Evolutionary conservation across 2,329 filamentous ascomycete species (phyloP).

Genomic region (Blastomyces percursus): DNA sequence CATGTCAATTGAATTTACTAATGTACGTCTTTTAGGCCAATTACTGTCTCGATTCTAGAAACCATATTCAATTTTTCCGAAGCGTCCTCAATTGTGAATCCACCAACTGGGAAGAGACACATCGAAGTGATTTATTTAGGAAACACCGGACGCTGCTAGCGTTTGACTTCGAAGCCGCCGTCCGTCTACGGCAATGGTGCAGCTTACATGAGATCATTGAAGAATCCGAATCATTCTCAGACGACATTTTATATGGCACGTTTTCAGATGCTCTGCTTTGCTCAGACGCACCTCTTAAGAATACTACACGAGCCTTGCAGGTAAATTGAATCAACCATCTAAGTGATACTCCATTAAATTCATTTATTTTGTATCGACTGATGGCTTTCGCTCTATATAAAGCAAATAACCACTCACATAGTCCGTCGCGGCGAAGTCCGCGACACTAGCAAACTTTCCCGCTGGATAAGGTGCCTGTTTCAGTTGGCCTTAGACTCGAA

Average conservation of each 20-base stretch:
- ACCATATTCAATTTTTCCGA: constrained; percentile 52
- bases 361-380: constrained; percentile 15
- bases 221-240: constrained; percentile 19
- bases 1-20: neutral
- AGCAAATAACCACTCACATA: constrained; percentile 59
- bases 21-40: constrained; percentile 37
- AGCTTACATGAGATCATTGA: constrained; percentile 51
- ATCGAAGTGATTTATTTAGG: constrained; percentile 43
- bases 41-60: constrained; percentile 51
- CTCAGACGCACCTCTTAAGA: constrained; percentile 36
- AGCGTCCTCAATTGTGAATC: constrained; percentile 28
- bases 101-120: constrained; percentile 33
- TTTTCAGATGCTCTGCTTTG: constrained; percentile 57
- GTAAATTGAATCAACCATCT: constrained; percentile 20
- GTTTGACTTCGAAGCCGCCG: constrained; percentile 68
- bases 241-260: constrained; percentile 45
- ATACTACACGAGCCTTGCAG: constrained; percentile 26
- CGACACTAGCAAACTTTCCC: constrained; percentile 53
- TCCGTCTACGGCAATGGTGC: constrained; percentile 57
- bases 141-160: constrained; percentile 59
- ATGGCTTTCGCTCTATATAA: constrained; percentile 33
- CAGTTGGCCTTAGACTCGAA: constrained; percentile 48
- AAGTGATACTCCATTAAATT: neutral
- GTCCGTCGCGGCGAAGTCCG: constrained; percentile 40
- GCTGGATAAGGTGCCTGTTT: constrained; percentile 70